Evolutionary conservation across 2,329 filamentous ascomycete genomes (phyloP), one percentile per base, ranked within the genome.

Genomic region (Rhytidhysteron rufulum): DNA sequence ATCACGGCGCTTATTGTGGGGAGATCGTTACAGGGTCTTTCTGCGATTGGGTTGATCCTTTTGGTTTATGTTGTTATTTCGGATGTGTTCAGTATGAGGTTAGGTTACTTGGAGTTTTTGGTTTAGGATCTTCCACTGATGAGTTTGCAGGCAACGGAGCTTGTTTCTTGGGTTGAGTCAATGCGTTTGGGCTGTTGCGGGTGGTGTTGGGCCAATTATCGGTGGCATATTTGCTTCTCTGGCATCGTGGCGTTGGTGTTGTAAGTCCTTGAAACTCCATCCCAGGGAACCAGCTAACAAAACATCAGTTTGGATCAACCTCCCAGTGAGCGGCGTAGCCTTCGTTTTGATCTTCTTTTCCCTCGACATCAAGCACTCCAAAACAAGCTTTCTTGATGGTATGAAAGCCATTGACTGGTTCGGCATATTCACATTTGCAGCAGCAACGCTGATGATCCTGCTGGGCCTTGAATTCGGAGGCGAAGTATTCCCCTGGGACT

Each of bases 1-100:
- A 77, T 84, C 53, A 67, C 73, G 31, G 78, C 81, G 67, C 67
- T 85, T 22, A 74, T 85, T 35, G 72, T 73, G 4, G 80, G 77
- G 10, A 67, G 81, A 44, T 74, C 76, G 0, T 70, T 84, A 31
- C 82, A 85, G 54, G 82, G 82, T 50, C 65, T 76, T n/a, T 81
- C 78, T 3, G 77, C 76, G 30, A 81, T 82, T 34, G 82, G 81
- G 1, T 64, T 84, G 29, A 73, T 83, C 38, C 70, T 78, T 30
- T 57, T 85, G 41, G 75, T 79, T 39, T 80, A 82, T 57, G 82
- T 85, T 42, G 74, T 71, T 43, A 80, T 85, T 39, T 73, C 73
- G 15, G 81, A 85, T 61, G 53, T 84, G 39, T 84, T 84, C 61
- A 79, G 74, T 34, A 68, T 83, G 62, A 66, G 74, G 66, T 71